Percentiles rank a stretch among this genome's conserved stretches.
phyloP scores from a whole-genome alignment of 306 rosid species.

The Casuarina equisetifolia region DNA sequence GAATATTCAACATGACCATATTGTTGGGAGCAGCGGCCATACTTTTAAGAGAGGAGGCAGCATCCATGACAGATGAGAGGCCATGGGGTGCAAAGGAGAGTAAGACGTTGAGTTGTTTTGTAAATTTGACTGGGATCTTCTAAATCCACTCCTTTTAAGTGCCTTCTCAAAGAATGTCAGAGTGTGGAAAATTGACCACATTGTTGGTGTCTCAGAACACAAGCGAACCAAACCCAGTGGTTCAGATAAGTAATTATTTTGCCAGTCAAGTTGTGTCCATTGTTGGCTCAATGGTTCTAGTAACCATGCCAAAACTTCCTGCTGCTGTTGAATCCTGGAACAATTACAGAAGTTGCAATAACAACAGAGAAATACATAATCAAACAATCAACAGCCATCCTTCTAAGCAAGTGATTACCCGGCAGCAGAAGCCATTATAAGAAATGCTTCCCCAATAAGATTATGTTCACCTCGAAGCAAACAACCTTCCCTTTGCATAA shows the following conservation, averaged over 20 bases:
- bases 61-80: conserved; percentile 94
- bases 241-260: conserved; percentile 80
- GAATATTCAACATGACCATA: conserved; percentile 29
- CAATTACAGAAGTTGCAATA: conserved; percentile 30
- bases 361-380: conserved; percentile 16
- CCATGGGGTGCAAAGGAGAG: conserved; percentile 75
- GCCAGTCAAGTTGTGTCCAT: conserved; percentile 91
- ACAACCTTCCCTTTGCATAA: conserved; percentile 83
- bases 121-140: conserved; percentile 56
- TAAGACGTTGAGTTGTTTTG: conserved; percentile 51
- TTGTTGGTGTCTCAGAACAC: conserved; percentile 68
- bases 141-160: conserved; percentile 90
- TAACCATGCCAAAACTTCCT: conserved; percentile 94
- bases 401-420: conserved; percentile 59
- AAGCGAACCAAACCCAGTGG: conserved; percentile 75
- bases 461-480: conserved; percentile 93
- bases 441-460: conserved; percentile 98
- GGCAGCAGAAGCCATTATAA: conserved; percentile 91
- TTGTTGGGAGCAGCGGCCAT: conserved; percentile 33
- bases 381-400: conserved; percentile 15
- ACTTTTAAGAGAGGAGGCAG: conserved; percentile 91
- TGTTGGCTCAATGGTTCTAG: conserved; percentile 86
- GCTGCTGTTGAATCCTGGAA: conserved; percentile 90
- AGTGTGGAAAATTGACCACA: conserved; percentile 94
- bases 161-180: conserved; percentile 96